Conservation (phyloP, 2,329 filamentous ascomycete species). For the Sclerotinia subarctica region DNA sequence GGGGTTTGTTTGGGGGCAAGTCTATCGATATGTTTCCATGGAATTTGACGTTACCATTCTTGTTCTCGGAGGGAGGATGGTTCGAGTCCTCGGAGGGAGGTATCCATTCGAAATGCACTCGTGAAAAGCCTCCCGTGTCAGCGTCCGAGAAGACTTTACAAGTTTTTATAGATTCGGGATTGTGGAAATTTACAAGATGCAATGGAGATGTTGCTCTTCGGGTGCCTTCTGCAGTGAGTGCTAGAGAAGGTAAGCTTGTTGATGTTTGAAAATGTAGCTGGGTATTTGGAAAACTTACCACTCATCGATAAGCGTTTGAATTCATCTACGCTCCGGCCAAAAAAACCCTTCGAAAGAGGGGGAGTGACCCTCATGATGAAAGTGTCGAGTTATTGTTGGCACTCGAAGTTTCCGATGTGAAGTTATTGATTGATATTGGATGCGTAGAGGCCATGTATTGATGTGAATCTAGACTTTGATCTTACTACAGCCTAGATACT, state of each 20-base stretch:
- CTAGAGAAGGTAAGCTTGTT: slow-evolving; percentile 43
- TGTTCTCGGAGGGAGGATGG: slow-evolving; percentile 35
- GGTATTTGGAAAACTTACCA: slow-evolving; percentile 42
- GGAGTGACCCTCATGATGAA: slow-evolving; percentile 49
- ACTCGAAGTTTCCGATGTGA: neutral
- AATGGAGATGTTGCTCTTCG: slow-evolving; percentile 62
- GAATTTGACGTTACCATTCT: slow-evolving; percentile 68
- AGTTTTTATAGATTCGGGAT: slow-evolving; percentile 45
- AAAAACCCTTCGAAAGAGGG: slow-evolving; percentile 51
- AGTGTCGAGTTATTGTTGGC: neutral
- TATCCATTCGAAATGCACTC: slow-evolving; percentile 60
- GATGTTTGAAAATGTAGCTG: slow-evolving; percentile 18
- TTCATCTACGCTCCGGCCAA: slow-evolving; percentile 57
- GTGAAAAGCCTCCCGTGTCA: slow-evolving; percentile 83
- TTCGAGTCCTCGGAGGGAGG: slow-evolving; percentile 28
- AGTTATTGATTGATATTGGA: neutral
- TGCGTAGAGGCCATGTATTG: neutral
- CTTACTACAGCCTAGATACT: neutral
- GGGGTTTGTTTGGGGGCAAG: slow-evolving; percentile 70
- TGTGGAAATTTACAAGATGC: slow-evolving; percentile 62
- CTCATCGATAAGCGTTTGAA: slow-evolving; percentile 55
- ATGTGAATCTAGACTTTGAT: neutral
- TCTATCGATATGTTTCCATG: slow-evolving; percentile 84
- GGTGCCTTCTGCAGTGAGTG: slow-evolving; percentile 66
- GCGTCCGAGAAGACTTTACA: slow-evolving; percentile 82